These are phyloP conservation scores for Meredithiella fracta DNA, from an alignment of 2,329 filamentous ascomycete species.

Conservation along the genomic window DNA sequence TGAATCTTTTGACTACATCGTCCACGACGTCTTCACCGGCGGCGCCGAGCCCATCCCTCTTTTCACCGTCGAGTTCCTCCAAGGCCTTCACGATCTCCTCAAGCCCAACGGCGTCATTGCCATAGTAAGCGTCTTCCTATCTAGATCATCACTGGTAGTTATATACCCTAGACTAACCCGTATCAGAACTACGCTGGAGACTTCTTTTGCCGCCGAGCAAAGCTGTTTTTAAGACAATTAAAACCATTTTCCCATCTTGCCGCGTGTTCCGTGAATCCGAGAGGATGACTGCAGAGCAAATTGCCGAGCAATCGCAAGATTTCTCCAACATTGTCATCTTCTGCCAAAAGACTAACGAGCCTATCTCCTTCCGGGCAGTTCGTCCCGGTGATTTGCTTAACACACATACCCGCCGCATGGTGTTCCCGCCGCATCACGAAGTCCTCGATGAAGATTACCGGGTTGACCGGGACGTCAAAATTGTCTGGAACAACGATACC, in stretches of 20 bases:
- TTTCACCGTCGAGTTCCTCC: conserved; percentile 75
- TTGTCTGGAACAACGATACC: conserved; percentile 49
- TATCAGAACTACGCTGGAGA: conserved; percentile 85
- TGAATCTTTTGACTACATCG: conserved; percentile 67
- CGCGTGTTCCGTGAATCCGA: conserved; percentile 74
- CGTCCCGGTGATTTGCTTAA: conserved; percentile 49
- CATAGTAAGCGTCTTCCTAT: conserved; percentile 46
- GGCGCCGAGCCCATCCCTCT: conserved; percentile 78
- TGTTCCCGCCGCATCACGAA: conserved; percentile 57
- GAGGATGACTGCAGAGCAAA: conserved; percentile 29
- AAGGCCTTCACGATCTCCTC: conserved; percentile 52
- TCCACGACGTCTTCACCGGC: conserved; percentile 96
- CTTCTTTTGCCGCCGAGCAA: conserved; percentile 59
- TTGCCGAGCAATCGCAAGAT: conserved; percentile 38
- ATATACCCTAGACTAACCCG: conserved; percentile 15
- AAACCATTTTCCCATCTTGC: conserved; percentile 69
- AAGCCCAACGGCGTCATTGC: conserved; percentile 69
- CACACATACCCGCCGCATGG: conserved; percentile 52
- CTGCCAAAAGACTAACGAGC: conserved; percentile 48
- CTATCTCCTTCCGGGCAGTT: conserved; percentile 51
- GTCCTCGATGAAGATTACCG: conserved; percentile 37
- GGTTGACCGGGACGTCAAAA: conserved; percentile 28
- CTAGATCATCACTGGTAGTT: too few relatives aligned
- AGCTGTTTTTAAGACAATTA: conserved; percentile 69
- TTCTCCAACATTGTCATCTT: conserved; percentile 97